Conservation (phyloP, 306 rosid species). For the Ormosia semicastrata region DNA sequence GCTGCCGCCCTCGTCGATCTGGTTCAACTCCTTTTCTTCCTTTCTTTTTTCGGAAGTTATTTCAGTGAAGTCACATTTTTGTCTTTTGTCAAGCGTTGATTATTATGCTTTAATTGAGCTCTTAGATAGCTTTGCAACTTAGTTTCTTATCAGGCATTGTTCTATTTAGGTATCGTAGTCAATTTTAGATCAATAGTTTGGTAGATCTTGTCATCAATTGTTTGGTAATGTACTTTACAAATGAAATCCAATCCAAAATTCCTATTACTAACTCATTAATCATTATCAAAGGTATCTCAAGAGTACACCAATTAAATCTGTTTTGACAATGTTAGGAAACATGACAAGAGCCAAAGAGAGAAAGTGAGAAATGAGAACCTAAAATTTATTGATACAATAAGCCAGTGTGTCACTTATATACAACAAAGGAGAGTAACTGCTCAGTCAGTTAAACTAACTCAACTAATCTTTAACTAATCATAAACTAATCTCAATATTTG, state of each 20-base stretch:
- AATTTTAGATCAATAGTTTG: background rate
- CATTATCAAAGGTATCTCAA: background rate
- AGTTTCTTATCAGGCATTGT: conserved; percentile 13
- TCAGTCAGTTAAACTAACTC: background rate
- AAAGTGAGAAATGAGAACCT: background rate
- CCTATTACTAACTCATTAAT: background rate
- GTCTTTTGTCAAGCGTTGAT: background rate
- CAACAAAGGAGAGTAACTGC: background rate
- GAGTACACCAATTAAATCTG: background rate
- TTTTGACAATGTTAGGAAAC: background rate
- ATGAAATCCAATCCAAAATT: background rate
- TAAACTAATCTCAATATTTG: background rate
- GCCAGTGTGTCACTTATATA: no score
- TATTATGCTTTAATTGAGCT: conserved; percentile 6
- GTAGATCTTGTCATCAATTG: conserved; percentile 24
- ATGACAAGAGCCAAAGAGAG: no score
- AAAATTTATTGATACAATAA: no score
- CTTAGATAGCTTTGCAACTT: background rate
- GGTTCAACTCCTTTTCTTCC: conserved; percentile 38
- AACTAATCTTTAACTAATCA: background rate
- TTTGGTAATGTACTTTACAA: background rate
- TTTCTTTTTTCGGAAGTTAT: background rate
- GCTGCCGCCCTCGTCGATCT: conserved; percentile 95
- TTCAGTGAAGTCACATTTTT: background rate
- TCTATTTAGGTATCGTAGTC: background rate